Percentiles rank a stretch among this genome's conserved stretches.
Conservation (phyloP, 441 rosid species). For the Kokia cookei region DNA sequence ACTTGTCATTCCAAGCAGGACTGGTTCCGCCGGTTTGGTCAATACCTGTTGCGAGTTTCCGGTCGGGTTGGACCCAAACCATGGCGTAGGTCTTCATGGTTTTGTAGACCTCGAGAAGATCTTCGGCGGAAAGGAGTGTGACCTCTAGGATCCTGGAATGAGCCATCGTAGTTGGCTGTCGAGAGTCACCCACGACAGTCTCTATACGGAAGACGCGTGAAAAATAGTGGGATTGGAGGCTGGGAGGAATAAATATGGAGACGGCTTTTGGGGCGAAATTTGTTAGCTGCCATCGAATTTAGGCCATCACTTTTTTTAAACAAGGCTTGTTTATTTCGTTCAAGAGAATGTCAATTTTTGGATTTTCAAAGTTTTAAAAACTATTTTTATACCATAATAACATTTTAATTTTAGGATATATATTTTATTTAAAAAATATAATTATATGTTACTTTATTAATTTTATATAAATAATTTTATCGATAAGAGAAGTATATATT, state of each 20-base stretch:
- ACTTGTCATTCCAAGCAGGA: conserved; percentile 67
- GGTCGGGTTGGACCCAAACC: conserved; percentile 44
- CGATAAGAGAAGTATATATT: no score
- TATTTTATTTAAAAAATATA: no score
- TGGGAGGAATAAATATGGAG: not conserved
- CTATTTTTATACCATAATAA: no score
- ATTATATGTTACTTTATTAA: no score
- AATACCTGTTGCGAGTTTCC: conserved; percentile 47
- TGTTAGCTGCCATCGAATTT: not conserved
- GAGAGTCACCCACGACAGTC: not conserved
- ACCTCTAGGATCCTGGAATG: conserved; percentile 65
- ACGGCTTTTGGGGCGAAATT: conserved; percentile 3
- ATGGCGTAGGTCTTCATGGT: conserved; percentile 82
- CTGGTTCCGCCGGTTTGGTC: conserved; percentile 39
- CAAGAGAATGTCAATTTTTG: not conserved
- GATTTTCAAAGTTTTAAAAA: no score
- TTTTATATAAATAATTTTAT: no score
- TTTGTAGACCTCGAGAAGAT: conserved; percentile 57
- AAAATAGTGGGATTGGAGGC: not conserved
- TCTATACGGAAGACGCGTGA: not conserved
- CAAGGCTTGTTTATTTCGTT: not conserved
- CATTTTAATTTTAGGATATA: no score
- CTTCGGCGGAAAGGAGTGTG: conserved; percentile 70
- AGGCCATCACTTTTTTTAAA: not conserved
- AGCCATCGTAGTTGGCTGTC: conserved; percentile 8